Evolutionary conservation across 2,329 filamentous ascomycete species (phyloP), one percentile per base, ranked within the genome.

Genomic region (Phaeosphaeria sp.): DNA sequence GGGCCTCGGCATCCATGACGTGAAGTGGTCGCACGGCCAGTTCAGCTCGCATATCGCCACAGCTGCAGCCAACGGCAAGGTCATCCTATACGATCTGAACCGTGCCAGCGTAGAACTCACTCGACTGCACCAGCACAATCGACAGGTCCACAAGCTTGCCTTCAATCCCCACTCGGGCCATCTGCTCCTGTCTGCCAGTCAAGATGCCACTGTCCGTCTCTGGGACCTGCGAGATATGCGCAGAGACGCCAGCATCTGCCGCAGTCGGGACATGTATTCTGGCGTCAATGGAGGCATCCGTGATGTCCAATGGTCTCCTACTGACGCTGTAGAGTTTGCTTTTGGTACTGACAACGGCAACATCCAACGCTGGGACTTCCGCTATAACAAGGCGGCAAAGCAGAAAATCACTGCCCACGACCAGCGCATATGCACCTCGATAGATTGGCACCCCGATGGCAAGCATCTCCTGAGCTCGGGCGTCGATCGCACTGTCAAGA

Each of bases 401-500:
- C 77, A 89, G 64, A 85, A 84, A 63, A 85, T 89, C 55, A 83
- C 84, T 33, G 87, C 86, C 44, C 87, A 89, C 69, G 83, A 86
- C 63, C 69, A 74, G 60, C 83, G 82, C 60, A 81, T 80, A 4
- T 89, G 87, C 75, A 87, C 83, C 59, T 81, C 85, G 6, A 82
- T 89, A 36, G 87, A 89, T 70, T 89, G 87, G 86, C 87, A 89
- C 68, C 87, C 87, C 1, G 86, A 89, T 65, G 87, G 87, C 6
- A 88, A 84, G 67, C 85, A 89, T 70, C 77, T 89, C 10, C 81
- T 86, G 53, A 89, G 85, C 64, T 86, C 85, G n/a, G 82, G 87
- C 52, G 80, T 83, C 21, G 87, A 89, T 71, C 85, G 84, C 57
- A 84, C 84, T 27, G 82, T 89, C 60, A 85, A 85, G 69, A 82